Conservation (phyloP, 768 basidiomycete genomes). For the Suillus americanus region DNA sequence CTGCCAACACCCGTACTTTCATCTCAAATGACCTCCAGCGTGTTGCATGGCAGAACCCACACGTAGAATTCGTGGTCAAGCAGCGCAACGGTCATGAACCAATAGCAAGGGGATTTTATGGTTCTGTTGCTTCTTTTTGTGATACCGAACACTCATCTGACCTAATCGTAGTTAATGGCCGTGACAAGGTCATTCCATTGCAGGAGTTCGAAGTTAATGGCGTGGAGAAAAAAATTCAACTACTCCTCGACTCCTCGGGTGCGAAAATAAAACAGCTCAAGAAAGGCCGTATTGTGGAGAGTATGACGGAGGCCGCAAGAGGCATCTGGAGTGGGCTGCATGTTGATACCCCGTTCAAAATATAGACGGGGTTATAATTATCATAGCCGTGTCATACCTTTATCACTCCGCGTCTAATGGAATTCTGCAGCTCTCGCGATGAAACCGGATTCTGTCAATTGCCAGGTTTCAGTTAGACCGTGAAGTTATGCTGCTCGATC, state of each 20-base stretch:
- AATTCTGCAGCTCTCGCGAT: neutral
- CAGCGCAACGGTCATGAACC: slow-evolving; percentile 76
- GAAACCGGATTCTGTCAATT: neutral
- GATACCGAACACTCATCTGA: slow-evolving; percentile 11
- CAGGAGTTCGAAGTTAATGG: slow-evolving; percentile 72
- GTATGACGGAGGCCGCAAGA: slow-evolving; percentile 74
- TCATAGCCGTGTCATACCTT: slow-evolving; percentile 1
- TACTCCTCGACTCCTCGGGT: slow-evolving; percentile 86
- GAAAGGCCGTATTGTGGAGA: slow-evolving; percentile 63
- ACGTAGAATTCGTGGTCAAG: slow-evolving; percentile 82
- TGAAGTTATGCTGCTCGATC: neutral
- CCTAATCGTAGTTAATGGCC: slow-evolving; percentile 64
- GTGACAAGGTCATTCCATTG: slow-evolving; percentile 86
- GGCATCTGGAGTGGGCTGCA: slow-evolving; percentile 92
- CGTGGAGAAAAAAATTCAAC: slow-evolving; percentile 75
- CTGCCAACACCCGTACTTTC: slow-evolving; percentile 67
- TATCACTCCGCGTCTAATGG: slow-evolving; percentile 3
- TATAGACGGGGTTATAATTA: slow-evolving; percentile 29
- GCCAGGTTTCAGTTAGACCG: neutral
- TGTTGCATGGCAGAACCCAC: slow-evolving; percentile 72
- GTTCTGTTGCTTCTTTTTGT: slow-evolving; percentile 40
- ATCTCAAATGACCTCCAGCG: slow-evolving; percentile 60
- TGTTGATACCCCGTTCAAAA: slow-evolving; percentile 64
- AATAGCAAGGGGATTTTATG: slow-evolving; percentile 80
- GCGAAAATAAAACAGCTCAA: slow-evolving; percentile 82